Percentiles rank a stretch among this genome's conserved stretches.
Conservation (phyloP, 306 rosid species). For the Oemleria cerasiformis region DNA sequence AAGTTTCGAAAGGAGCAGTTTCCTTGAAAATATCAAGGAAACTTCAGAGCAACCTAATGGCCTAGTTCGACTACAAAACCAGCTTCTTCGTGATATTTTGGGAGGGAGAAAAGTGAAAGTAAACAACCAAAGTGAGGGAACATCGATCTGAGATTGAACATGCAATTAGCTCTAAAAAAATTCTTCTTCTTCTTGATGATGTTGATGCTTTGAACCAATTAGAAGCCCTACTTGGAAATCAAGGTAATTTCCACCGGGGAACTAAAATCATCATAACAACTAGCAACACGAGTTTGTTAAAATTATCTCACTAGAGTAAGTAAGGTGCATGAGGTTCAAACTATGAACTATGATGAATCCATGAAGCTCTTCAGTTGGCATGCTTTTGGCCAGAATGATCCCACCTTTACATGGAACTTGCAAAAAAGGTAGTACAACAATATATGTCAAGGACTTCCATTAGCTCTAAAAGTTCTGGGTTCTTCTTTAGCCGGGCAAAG, state of each 20-base stretch:
- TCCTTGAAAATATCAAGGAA: not conserved
- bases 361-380: not conserved
- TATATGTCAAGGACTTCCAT: not conserved
- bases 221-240: not conserved
- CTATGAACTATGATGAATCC: not conserved
- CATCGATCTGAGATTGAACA: not conserved
- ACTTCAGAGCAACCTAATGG: not conserved
- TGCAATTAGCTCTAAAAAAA: not conserved
- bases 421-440: not conserved
- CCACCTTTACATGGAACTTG: not conserved
- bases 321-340: not conserved
- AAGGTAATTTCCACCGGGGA: not conserved
- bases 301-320: not conserved
- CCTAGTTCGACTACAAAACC: not conserved
- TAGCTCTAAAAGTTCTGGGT: not conserved
- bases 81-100: not conserved
- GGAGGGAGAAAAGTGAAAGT: not conserved
- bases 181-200: not conserved
- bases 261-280: not conserved
- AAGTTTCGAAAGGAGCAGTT: not conserved
- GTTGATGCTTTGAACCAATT: not conserved
- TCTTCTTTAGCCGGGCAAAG: not conserved
- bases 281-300: not conserved
- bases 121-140: not conserved
- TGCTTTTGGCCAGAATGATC: not conserved